Evolutionary conservation across 169 alveolate species (phyloP).

Genomic region (Perkinsus marinus): DNA sequence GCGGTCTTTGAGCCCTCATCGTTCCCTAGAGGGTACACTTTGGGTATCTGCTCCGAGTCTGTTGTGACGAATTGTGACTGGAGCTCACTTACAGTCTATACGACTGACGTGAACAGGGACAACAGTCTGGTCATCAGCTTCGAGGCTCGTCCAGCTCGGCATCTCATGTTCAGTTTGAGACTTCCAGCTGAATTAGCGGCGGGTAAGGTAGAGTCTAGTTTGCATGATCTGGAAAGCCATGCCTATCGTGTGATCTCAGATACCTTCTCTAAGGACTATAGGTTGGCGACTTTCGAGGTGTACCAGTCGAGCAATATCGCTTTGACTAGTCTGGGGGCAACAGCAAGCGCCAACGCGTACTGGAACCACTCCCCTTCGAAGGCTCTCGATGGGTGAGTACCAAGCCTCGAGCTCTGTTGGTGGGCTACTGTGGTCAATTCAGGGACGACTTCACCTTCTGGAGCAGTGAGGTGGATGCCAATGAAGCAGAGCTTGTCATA

Average conservation of each 20-base stretch:
- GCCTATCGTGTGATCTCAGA: neutral
- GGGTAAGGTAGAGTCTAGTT: neutral
- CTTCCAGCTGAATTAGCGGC: neutral
- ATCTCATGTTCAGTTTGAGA: neutral
- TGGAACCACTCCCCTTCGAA: neutral
- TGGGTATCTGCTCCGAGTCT: neutral
- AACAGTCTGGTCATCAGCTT: neutral
- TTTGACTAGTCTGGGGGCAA: neutral
- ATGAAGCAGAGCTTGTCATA: neutral
- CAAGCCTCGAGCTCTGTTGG: neutral
- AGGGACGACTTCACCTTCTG: neutral
- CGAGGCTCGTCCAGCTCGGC: neutral
- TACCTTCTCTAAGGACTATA: neutral
- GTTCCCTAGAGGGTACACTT: neutral
- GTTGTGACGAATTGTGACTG: neutral
- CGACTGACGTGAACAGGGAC: neutral
- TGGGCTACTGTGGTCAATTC: neutral
- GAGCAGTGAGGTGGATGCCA: neutral
- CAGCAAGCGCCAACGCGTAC: neutral
- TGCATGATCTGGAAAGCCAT: too few species aligned
- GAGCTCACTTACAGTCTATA: neutral
- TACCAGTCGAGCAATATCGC: neutral
- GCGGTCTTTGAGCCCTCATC: neutral
- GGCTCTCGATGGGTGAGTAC: neutral
- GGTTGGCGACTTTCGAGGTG: neutral